These are phyloP conservation scores for Phyllosticta citriasiana DNA, from an alignment of 2,329 filamentous ascomycete species.

Conservation along the genomic window DNA sequence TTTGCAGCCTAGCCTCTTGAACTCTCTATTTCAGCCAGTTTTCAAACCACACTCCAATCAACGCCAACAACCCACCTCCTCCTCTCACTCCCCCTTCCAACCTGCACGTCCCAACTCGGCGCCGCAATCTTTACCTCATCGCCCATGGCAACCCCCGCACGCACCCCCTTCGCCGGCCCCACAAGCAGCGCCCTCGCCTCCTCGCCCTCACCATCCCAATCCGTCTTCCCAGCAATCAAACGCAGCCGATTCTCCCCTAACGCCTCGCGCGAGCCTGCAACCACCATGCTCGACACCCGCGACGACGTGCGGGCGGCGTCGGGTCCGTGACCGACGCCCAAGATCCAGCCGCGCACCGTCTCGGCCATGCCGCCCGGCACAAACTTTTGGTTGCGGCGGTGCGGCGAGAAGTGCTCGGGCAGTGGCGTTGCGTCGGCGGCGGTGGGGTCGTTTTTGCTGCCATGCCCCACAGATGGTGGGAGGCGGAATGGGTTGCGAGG, in stretches of 20 bases:
- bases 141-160: constrained; percentile 17
- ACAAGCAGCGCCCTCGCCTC: background rate
- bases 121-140: constrained; percentile 27
- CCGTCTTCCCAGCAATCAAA: constrained; percentile 10
- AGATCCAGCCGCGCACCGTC: constrained; percentile 41
- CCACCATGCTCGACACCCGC: constrained; percentile 9
- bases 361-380: constrained; percentile 40
- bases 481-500: constrained; percentile 5
- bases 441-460: background rate
- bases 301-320: background rate
- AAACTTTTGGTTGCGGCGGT: constrained; percentile 40
- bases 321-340: constrained; percentile 27
- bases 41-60: constrained; percentile 26
- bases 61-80: constrained; percentile 31
- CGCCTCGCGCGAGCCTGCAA: constrained; percentile 2
- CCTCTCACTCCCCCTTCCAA: constrained; percentile 14
- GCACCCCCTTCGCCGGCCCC: constrained; percentile 1
- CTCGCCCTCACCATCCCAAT: background rate
- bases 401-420: constrained; percentile 45
- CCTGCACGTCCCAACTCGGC: constrained; percentile 32
- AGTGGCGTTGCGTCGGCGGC: constrained; percentile 21
- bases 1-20: too few relatives aligned
- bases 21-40: background rate
- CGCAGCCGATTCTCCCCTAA: background rate
- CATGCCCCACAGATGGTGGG: background rate